These are phyloP conservation scores for Yamadazyma blattariae DNA, from an alignment of 1,139 yeast species.

Conservation along the genomic window DNA sequence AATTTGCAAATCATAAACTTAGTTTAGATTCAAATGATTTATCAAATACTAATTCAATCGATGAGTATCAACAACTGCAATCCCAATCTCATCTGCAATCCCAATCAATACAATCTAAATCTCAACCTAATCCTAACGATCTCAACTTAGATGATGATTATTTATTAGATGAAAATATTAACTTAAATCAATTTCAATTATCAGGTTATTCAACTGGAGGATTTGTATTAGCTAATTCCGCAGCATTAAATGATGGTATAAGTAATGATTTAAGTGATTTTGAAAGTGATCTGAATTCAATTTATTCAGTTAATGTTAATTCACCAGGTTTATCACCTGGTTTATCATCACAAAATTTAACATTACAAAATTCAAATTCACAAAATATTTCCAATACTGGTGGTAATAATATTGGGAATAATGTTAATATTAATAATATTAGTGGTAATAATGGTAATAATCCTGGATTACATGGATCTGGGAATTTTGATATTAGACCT, in stretches of 20 bases:
- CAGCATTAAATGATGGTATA: conserved; percentile 15
- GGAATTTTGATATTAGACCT: conserved; percentile 9
- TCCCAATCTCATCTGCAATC: background rate
- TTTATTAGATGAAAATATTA: conserved; percentile 3
- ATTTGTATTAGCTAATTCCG: conserved; percentile 17
- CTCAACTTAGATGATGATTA: conserved; percentile 1
- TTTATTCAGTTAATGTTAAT: conserved; percentile 11
- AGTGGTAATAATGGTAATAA: background rate
- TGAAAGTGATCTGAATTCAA: conserved; percentile 22
- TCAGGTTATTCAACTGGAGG: conserved; percentile 19
- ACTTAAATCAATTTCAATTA: conserved; percentile 10
- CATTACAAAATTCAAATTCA: background rate
- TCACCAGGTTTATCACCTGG: conserved; percentile 5
- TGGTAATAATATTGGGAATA: too few relatives aligned
- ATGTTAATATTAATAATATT: background rate
- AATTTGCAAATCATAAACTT: conserved; percentile 34
- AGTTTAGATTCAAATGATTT: background rate
- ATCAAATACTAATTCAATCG: background rate
- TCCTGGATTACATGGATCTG: conserved; percentile 8
- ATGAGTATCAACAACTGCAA: background rate
- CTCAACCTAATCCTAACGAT: background rate
- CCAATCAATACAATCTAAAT: background rate
- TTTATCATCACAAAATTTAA: background rate
- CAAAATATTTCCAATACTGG: too few relatives aligned
- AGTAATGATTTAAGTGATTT: conserved; percentile 20